These are phyloP conservation scores for Alternaria gansuensis DNA, from an alignment of 2,329 filamentous ascomycete species.

Conservation along the genomic window DNA sequence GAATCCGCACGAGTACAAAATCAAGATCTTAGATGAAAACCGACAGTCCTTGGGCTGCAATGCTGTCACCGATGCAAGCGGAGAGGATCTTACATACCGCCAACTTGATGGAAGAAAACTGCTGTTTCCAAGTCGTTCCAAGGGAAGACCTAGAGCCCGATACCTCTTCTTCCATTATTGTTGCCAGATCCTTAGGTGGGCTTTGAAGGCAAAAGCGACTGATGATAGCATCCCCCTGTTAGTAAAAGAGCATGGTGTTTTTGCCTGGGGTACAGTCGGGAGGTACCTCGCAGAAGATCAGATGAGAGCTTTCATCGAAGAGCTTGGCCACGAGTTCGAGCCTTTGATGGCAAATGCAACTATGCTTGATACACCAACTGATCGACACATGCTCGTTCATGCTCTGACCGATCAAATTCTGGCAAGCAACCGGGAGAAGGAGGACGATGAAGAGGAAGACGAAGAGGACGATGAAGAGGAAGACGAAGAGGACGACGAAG, in stretches of 20 bases:
- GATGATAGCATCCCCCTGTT: too few relatives aligned
- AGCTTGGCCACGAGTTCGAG: not conserved
- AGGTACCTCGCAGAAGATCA: not conserved
- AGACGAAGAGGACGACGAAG: not conserved
- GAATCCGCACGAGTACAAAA: not conserved
- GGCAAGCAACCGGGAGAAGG: not conserved
- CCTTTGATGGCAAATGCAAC: not conserved
- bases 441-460: not conserved
- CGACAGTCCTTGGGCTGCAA: not conserved
- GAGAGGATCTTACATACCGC: not conserved
- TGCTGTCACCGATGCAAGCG: not conserved
- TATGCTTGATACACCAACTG: not conserved
- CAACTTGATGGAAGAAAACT: not conserved
- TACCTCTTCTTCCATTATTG: not conserved
- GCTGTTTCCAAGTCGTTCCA: not conserved
- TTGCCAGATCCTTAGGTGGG: not conserved
- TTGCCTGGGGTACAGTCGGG: too few relatives aligned
- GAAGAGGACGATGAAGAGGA: not conserved
- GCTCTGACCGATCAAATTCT: not conserved
- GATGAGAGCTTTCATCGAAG: not conserved
- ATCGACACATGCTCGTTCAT: not conserved
- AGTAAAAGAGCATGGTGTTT: too few relatives aligned
- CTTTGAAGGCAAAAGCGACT: not conserved
- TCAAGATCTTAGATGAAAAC: not conserved
- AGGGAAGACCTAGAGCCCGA: not conserved